These are phyloP conservation scores for Licmophora abbreviata DNA, from an alignment of 108 stramenopile species.

Conservation along the genomic window DNA sequence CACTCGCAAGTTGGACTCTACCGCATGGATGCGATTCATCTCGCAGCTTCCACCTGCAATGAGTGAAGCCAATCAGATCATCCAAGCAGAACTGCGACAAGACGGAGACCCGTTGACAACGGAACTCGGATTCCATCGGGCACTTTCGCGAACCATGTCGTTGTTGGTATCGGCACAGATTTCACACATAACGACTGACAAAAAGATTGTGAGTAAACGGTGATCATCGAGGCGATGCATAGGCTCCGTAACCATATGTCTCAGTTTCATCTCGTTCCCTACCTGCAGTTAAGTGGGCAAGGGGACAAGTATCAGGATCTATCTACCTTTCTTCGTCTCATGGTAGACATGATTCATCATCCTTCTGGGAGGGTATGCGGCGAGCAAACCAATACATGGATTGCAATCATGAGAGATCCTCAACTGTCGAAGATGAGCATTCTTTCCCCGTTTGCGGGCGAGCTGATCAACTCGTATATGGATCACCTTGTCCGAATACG, in stretches of 20 bases:
- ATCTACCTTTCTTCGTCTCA: conserved; percentile 41
- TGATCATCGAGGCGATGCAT: too few relatives aligned
- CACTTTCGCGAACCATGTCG: conserved; percentile 58
- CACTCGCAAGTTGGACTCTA: conserved; percentile 57
- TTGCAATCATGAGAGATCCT: conserved; percentile 67
- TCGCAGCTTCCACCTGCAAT: conserved; percentile 57
- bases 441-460: conserved; percentile 46
- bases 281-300: conserved; percentile 9
- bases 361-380: conserved; percentile 65
- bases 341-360: conserved; percentile 72
- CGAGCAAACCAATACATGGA: conserved; percentile 74
- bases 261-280: background rate
- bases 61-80: conserved; percentile 43
- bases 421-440: conserved; percentile 47
- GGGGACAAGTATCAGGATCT: conserved; percentile 34
- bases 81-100: background rate
- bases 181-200: conserved; percentile 60
- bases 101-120: conserved; percentile 30
- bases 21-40: conserved; percentile 62
- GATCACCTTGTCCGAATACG: conserved; percentile 57
- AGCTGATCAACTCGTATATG: conserved; percentile 50
- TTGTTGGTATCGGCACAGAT: conserved; percentile 58
- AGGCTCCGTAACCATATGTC: too few relatives aligned
- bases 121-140: conserved; percentile 66
- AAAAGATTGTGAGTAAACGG: conserved; percentile 31